Evolutionary conservation across 2,329 filamentous ascomycete genomes (phyloP).

Genomic region (Claviceps digitariae): DNA sequence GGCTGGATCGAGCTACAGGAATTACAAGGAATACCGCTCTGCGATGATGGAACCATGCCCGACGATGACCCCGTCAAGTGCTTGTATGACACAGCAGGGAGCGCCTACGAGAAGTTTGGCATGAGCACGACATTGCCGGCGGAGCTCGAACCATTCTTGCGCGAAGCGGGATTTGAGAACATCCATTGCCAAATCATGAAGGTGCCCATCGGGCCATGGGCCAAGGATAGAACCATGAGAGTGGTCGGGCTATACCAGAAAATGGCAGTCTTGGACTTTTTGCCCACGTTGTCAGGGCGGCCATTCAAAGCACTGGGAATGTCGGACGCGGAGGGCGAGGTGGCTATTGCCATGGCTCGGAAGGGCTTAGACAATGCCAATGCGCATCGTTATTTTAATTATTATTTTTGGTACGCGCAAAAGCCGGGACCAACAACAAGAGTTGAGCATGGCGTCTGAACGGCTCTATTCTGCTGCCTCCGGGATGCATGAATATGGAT

Average conservation of each 20-base stretch:
- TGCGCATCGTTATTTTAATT: conserved; percentile 22
- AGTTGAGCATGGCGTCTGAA: not conserved
- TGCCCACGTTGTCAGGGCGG: conserved; percentile 22
- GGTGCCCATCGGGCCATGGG: conserved; percentile 25
- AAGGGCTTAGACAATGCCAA: conserved; percentile 14
- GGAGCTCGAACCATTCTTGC: conserved; percentile 7
- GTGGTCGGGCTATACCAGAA: conserved; percentile 26
- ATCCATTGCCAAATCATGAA: conserved; percentile 21
- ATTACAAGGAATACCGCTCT: conserved; percentile 18
- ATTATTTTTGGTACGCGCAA: conserved; percentile 25
- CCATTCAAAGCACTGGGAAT: conserved; percentile 19
- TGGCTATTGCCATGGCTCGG: conserved; percentile 14
- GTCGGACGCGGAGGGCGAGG: conserved; percentile 16
- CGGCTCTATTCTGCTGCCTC: not conserved
- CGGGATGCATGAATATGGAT: not conserved
- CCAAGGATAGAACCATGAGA: conserved; percentile 18
- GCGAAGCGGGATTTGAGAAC: conserved; percentile 10
- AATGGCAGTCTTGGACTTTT: conserved; percentile 20
- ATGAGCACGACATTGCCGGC: conserved; percentile 9
- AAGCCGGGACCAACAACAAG: conserved; percentile 11
- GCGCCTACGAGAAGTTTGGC: conserved; percentile 8
- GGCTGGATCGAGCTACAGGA: conserved; percentile 31
- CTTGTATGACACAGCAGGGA: conserved; percentile 6
- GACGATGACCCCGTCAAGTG: conserved; percentile 7
- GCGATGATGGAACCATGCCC: conserved; percentile 21